These are phyloP conservation scores for Corchorus capsularis DNA, from an alignment of 345 rosid genomes.

Conservation along the genomic window DNA sequence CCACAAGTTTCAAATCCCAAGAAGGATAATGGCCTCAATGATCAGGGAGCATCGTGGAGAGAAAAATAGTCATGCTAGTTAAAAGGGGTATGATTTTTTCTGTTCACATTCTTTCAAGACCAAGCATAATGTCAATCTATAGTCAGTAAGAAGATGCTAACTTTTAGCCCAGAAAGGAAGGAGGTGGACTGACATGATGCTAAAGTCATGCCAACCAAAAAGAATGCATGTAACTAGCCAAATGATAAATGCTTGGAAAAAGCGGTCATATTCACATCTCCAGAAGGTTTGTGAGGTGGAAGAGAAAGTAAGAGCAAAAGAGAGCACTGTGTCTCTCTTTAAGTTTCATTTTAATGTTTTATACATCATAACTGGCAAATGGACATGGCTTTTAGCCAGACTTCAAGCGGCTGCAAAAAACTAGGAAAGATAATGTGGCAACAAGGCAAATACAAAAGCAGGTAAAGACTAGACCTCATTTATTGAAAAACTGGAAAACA, in stretches of 20 bases:
- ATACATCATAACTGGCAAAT: not conserved
- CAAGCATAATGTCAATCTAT: not conserved
- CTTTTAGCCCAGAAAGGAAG: not conserved
- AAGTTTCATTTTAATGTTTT: not conserved
- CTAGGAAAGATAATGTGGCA: not conserved
- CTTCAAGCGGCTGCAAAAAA: constrained; percentile 2
- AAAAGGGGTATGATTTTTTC: not conserved
- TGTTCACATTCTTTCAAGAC: not conserved
- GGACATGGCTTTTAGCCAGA: constrained; percentile 7
- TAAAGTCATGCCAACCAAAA: constrained; percentile 2
- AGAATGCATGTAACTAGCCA: not conserved
- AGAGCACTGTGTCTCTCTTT: not conserved
- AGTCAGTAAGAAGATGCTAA: not conserved
- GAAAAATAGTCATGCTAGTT: not conserved
- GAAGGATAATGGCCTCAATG: not conserved
- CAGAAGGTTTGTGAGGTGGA: not conserved
- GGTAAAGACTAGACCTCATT: not conserved
- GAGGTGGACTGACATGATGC: not conserved
- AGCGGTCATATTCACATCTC: not conserved
- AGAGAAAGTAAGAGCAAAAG: not conserved
- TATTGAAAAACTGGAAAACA: not conserved
- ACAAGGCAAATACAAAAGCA: not conserved
- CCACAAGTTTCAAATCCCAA: not conserved
- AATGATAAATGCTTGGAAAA: not conserved
- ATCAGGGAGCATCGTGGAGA: not conserved